Percentiles rank a stretch among this genome's conserved stretches.
Conservation (phyloP, 345 rosid species). For the Brassica incana region DNA sequence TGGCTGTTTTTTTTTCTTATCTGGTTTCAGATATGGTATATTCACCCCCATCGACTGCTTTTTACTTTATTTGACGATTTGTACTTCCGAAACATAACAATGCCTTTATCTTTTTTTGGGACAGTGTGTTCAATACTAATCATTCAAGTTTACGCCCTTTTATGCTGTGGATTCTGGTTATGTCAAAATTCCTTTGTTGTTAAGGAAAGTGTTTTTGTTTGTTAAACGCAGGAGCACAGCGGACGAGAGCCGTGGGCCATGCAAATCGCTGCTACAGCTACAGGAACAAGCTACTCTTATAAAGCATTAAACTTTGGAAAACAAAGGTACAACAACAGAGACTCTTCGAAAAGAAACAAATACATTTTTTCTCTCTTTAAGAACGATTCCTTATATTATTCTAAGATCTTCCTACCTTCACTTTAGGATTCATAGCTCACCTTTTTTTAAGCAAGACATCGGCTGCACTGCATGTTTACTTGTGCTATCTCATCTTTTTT, state of each 20-base stretch:
- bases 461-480: constrained; percentile 30
- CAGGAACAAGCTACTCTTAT: constrained; percentile 35
- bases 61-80: constrained; percentile 26
- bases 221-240: constrained; percentile 31
- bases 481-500: constrained; percentile 14
- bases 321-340: constrained; percentile 33
- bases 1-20: constrained; percentile 3
- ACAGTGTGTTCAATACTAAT: constrained; percentile 22
- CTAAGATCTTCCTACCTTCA: constrained; percentile 30
- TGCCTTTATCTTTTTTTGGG: constrained; percentile 27
- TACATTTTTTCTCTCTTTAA: constrained; percentile 28
- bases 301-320: constrained; percentile 40
- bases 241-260: constrained; percentile 39
- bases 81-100: constrained; percentile 33
- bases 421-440: constrained; percentile 36
- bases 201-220: constrained; percentile 42
- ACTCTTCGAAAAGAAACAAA: constrained; percentile 32
- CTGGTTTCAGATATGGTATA: constrained; percentile 14
- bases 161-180: constrained; percentile 24
- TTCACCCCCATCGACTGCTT: constrained; percentile 20
- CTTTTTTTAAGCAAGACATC: constrained; percentile 36
- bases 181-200: constrained; percentile 41
- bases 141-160: constrained; percentile 29
- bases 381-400: constrained; percentile 39
- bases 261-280: constrained; percentile 34